Evolutionary conservation across 257 asterid species (phyloP).

Genomic region (Solanum medicagineum): DNA sequence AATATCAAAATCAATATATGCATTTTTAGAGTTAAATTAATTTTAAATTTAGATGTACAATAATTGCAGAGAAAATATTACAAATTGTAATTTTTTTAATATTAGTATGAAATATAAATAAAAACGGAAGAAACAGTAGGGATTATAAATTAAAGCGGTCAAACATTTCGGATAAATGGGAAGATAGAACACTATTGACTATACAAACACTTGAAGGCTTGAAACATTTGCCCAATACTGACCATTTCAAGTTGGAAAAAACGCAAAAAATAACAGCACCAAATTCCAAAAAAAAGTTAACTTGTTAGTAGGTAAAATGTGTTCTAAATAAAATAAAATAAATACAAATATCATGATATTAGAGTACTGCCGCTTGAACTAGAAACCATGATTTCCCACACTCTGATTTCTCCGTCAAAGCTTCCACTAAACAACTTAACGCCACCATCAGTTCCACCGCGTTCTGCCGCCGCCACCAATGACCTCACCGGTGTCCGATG

Average conservation of each 20-base stretch:
- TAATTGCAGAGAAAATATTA: too few species aligned
- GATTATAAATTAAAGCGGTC: neutral
- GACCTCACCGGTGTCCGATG: slow-evolving; percentile 74
- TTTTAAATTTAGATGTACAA: too few species aligned
- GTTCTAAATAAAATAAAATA: neutral
- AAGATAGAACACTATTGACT: neutral
- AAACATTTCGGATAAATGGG: neutral
- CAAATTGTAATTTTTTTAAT: too few species aligned
- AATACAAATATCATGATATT: neutral
- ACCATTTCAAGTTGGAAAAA: neutral
- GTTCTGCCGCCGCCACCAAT: slow-evolving; percentile 22
- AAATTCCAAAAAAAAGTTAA: neutral
- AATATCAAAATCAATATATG: neutral
- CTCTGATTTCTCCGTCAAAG: slow-evolving; percentile 76
- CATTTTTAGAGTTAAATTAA: neutral
- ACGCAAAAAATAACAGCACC: neutral
- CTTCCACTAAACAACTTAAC: slow-evolving; percentile 76
- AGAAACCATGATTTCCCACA: slow-evolving; percentile 44
- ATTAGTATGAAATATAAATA: too few species aligned
- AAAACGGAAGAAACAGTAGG: too few species aligned
- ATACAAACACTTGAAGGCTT: neutral
- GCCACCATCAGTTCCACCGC: slow-evolving; percentile 11
- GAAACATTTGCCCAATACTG: neutral
- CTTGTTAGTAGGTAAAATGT: neutral
- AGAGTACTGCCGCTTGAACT: neutral